These are phyloP conservation scores for Abelmoschus esculentus DNA, from an alignment of 345 rosid genomes.

Conservation along the genomic window DNA sequence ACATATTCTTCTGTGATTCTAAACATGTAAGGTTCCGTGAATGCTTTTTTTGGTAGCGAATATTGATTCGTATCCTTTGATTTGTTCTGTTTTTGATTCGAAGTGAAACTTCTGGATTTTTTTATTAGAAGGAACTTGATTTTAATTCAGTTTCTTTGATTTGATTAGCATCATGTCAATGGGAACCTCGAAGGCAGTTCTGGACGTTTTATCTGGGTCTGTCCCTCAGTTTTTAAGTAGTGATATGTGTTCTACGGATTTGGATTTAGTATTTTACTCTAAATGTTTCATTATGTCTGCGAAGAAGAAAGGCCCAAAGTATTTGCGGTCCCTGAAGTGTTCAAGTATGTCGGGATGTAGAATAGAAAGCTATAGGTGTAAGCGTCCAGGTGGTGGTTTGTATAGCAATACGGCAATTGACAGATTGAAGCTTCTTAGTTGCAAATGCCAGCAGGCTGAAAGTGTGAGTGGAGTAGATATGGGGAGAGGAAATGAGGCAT, in stretches of 20 bases:
- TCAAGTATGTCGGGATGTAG: conserved; percentile 18
- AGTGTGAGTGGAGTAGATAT: conserved; percentile 23
- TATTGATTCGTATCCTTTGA: background rate
- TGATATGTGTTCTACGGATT: conserved; percentile 21
- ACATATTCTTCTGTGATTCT: too few relatives aligned
- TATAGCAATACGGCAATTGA: conserved; percentile 10
- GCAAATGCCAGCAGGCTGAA: conserved; percentile 42
- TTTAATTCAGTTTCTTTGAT: background rate
- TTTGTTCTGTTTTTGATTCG: background rate
- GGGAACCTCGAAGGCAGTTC: conserved; percentile 47
- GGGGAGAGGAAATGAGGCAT: conserved; percentile 25
- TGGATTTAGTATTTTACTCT: conserved; percentile 19
- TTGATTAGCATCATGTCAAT: conserved; percentile 21
- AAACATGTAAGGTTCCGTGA: background rate
- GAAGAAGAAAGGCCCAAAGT: conserved; percentile 23
- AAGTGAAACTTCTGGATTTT: background rate
- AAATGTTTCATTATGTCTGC: conserved; percentile 15
- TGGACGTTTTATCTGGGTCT: conserved; percentile 39
- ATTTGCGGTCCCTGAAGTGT: conserved; percentile 14
- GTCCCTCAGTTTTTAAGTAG: conserved; percentile 25
- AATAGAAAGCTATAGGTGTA: conserved; percentile 11
- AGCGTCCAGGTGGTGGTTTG: conserved; percentile 12
- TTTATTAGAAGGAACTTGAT: background rate
- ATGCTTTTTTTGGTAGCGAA: background rate
- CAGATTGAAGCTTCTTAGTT: conserved; percentile 21